Base-by-base conservation (phyloP, 23 red algal genomes). In the Gracilaria gracilis region DNA sequence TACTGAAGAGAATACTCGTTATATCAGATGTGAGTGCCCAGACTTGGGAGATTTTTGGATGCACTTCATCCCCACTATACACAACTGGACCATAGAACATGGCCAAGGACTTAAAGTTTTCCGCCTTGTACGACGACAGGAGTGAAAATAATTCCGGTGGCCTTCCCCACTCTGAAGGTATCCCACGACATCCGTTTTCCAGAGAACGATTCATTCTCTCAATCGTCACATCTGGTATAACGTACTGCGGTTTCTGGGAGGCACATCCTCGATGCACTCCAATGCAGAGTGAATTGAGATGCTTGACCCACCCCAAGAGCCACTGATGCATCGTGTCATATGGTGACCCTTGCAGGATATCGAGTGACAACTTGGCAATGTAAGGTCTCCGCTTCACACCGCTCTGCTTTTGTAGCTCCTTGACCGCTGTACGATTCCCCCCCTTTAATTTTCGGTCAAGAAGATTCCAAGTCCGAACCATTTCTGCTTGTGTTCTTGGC, bases 291-390 rank as follows among this genome's bases (percentile, higher is more conserved):
- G 54, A 19, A 24, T 27, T 80, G 8, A 80, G 21, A 37, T 80
- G 76, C 48, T 57, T 80, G 1, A 80, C 46, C 76, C 76, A 80
- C n/a, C 76, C 47, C 15, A 28, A 19, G 1, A 80, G 48, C 76
- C 47, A 61, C 1, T 59, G 48, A 57, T 80, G 76, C 76, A 80
- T 80, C 1, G 76, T 48, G 38, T 58, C 48, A 58, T 80, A 80
- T 0, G 76, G 76, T 4, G 54, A 35, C 33, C 24, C 0, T 61
- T 57, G 33, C 46, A 80, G 49, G 28, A 80, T 24, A 49, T 80
- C 76, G 9, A 80, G 4, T 2, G 25, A 33, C 9, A 80, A 48
- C 8, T 13, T 58, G 33, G 14, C 48, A 23, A 80, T n/a, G 23
- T 31, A 20, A 19, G 47, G 48, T 25, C n/a, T 49, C 33, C 76